Percentiles rank a stretch among this genome's conserved stretches.
Evolutionary conservation across 192 early-diverging fungal genomes (phyloP).

Genomic region (Backusella liffmaniae): DNA sequence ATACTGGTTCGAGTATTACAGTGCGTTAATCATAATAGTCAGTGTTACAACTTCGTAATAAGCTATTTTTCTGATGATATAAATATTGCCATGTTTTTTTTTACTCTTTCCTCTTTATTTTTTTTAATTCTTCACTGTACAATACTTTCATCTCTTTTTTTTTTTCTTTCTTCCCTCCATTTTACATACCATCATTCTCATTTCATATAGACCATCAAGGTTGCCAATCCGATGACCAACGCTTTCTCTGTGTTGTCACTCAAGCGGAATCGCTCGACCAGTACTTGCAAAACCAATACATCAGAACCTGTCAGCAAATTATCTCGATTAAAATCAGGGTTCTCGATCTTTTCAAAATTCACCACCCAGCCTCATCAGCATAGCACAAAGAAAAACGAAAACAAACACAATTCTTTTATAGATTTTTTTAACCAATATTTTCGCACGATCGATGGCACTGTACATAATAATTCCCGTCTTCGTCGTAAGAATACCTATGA

Average conservation of each 20-base stretch:
- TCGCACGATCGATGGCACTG: background rate
- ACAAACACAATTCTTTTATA: background rate
- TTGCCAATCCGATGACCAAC: conserved; percentile 7
- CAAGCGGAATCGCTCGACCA: conserved; percentile 14
- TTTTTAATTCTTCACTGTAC: background rate
- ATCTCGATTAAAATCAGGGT: conserved; percentile 13
- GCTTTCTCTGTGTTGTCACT: conserved; percentile 13
- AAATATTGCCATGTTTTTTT: background rate
- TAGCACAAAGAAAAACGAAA: background rate
- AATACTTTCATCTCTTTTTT: background rate
- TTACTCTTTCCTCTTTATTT: too few species aligned
- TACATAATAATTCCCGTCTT: background rate
- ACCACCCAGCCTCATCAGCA: background rate
- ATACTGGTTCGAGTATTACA: background rate
- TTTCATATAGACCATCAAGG: background rate
- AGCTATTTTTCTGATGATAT: background rate
- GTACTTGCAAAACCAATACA: background rate
- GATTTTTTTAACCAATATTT: conserved; percentile 5
- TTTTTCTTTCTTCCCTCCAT: background rate
- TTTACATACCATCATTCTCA: background rate
- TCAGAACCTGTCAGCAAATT: background rate
- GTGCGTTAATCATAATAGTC: background rate
- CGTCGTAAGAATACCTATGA: conserved; percentile 6
- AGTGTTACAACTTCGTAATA: background rate
- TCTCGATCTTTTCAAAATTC: conserved; percentile 5